These are phyloP conservation scores for Eleusine indica DNA, from an alignment of 176 grass and related monocot species.

Conservation along the genomic window DNA sequence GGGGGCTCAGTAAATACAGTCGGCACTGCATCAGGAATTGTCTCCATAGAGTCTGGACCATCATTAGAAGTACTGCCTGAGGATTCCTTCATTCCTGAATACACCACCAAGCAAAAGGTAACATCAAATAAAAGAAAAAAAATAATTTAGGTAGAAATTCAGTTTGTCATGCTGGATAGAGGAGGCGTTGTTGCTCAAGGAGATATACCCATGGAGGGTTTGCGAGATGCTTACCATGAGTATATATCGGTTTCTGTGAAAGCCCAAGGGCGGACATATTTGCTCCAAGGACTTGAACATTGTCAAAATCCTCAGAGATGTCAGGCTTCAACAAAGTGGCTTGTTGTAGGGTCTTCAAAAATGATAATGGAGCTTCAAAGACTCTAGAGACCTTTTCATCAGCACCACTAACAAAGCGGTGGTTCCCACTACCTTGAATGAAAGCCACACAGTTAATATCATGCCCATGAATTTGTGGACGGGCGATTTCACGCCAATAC, in stretches of 20 bases:
- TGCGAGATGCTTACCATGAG: conserved; percentile 61
- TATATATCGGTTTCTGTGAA: conserved; percentile 95
- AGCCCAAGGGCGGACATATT: conserved; percentile 99
- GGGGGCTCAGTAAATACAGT: conserved; percentile 83
- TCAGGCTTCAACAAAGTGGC: conserved; percentile 65
- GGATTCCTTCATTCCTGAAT: conserved; percentile 58
- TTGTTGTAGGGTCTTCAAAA: conserved; percentile 81
- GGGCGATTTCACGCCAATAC: conserved; percentile 80
- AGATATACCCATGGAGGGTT: neutral
- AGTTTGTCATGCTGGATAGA: conserved; percentile 22
- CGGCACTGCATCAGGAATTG: conserved; percentile 90
- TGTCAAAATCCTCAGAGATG: conserved; percentile 55
- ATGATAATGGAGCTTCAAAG: conserved; percentile 93
- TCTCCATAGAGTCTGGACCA: conserved; percentile 79
- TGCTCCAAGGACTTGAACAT: conserved; percentile 88
- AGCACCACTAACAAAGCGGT: conserved; percentile 85
- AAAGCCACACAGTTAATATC: conserved; percentile 89
- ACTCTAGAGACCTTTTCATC: conserved; percentile 98
- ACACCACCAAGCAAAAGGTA: conserved; percentile 41
- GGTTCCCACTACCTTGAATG: conserved; percentile 80
- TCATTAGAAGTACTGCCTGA: conserved; percentile 47
- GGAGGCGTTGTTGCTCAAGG: conserved; percentile 1
- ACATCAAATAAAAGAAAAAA: conserved; percentile 34
- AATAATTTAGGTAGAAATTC: neutral
- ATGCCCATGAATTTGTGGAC: conserved; percentile 89